phyloP scores from a whole-genome alignment of 2,329 filamentous ascomycete genomes.

The Talaromyces albobiverticillius region DNA sequence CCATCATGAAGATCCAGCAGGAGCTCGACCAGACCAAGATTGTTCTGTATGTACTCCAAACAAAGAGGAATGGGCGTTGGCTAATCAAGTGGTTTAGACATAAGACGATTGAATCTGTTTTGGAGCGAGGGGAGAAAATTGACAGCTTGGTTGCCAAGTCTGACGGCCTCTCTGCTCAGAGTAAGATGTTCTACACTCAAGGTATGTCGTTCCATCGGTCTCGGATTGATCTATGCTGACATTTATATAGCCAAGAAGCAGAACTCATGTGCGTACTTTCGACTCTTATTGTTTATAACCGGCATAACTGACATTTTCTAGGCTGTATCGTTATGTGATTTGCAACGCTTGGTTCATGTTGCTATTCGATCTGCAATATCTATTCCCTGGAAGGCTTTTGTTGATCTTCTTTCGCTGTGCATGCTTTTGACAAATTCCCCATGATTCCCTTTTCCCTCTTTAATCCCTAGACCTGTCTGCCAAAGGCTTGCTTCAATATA shows the following conservation, averaged over 20 bases:
- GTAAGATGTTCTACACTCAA: slow-evolving; percentile 93
- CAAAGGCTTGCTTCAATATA: neutral
- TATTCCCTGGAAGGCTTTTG: neutral
- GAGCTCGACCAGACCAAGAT: slow-evolving; percentile 98
- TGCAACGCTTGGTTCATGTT: neutral
- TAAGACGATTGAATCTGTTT: slow-evolving; percentile 70
- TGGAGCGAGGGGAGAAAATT: slow-evolving; percentile 95
- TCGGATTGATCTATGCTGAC: slow-evolving; percentile 8
- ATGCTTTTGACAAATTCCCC: neutral
- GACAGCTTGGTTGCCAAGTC: slow-evolving; percentile 92
- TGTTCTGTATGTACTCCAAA: slow-evolving; percentile 53
- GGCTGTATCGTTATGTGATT: slow-evolving; percentile 16
- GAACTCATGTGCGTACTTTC: slow-evolving; percentile 66
- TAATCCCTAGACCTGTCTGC: neutral
- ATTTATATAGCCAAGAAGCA: slow-evolving; percentile 69
- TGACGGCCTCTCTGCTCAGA: slow-evolving; percentile 82
- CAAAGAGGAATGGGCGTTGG: neutral
- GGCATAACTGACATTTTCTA: neutral
- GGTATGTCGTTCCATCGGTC: slow-evolving; percentile 29
- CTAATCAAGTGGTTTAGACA: no score
- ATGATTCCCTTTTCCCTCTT: neutral
- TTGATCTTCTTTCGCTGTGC: neutral
- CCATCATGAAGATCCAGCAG: slow-evolving; percentile 92
- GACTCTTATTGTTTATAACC: neutral
- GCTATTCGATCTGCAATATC: neutral